A percentile compares a stretch with the other conserved stretches of the same genome.
phyloP scores from a whole-genome alignment of 2,329 filamentous ascomycete species.

The Trichoderma aggressivum region DNA sequence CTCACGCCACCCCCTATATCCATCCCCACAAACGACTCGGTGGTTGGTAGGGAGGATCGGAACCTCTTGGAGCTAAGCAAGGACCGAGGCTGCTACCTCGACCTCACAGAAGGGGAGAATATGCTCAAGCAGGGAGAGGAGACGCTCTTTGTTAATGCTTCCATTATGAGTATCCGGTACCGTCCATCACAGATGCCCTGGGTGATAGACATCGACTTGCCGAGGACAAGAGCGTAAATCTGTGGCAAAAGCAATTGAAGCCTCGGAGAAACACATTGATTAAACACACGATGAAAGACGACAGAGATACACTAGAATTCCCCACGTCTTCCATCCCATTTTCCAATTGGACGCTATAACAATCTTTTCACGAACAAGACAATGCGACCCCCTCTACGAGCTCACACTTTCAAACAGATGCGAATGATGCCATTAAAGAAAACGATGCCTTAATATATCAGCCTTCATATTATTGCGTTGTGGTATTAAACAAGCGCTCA shows the following conservation, averaged over 20 bases:
- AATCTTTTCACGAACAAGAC: not conserved
- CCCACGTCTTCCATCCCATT: not conserved
- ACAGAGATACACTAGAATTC: not conserved
- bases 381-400: not conserved
- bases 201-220: constrained; percentile 50
- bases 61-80: constrained; percentile 24
- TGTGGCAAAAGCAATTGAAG: not conserved
- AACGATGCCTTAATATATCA: not conserved
- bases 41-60: constrained; percentile 18
- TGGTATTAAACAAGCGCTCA: not conserved
- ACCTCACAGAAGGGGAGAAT: constrained; percentile 34
- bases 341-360: not conserved
- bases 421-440: not conserved
- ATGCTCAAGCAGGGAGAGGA: constrained; percentile 39
- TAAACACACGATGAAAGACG: not conserved
- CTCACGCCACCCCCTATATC: constrained; percentile 29
- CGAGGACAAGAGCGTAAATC: not conserved
- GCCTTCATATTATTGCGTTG: not conserved
- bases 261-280: not conserved
- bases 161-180: constrained; percentile 46
- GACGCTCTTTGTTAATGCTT: constrained; percentile 59
- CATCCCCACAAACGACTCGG: constrained; percentile 22
- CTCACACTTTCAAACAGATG: not conserved
- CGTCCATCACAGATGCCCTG: constrained; percentile 48
- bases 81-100: constrained; percentile 36